These are phyloP conservation scores for Eragrostis curvula DNA, from an alignment of 176 grass and related monocot genomes.

Conservation along the genomic window DNA sequence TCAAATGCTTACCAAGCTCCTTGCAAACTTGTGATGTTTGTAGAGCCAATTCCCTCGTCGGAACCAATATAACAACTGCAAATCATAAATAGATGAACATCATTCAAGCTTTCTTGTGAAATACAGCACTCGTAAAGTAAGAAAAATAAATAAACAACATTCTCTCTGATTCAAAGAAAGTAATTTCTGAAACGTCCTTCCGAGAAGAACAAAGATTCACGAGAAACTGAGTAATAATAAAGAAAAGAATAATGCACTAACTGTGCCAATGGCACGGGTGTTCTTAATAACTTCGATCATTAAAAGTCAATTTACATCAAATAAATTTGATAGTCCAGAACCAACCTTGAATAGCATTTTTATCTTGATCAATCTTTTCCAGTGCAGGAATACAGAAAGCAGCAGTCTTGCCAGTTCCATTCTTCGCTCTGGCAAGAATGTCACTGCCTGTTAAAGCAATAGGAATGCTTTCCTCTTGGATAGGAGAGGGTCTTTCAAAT, in stretches of 20 bases:
- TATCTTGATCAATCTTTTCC: slow-evolving; percentile 96
- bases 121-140: not conserved
- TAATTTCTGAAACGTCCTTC: not conserved
- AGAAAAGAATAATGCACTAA: not conserved
- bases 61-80: slow-evolving; percentile 97
- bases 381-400: slow-evolving; percentile 96
- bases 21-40: slow-evolving; percentile 99
- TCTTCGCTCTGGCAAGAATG: slow-evolving; percentile 98
- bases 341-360: slow-evolving; percentile 95
- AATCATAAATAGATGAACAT: slow-evolving; percentile 4
- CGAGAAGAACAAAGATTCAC: not conserved
- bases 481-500: slow-evolving; percentile 96
- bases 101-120: slow-evolving; percentile 28
- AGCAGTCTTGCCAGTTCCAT: slow-evolving; percentile 94
- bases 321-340: not conserved
- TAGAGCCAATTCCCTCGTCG: slow-evolving; percentile 92
- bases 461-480: slow-evolving; percentile 99
- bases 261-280: not conserved
- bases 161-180: slow-evolving; percentile 1
- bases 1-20: slow-evolving; percentile 89
- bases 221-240: not conserved
- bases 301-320: not conserved
- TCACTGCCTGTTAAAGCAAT: slow-evolving; percentile 97
- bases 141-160: not conserved
- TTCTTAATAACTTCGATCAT: not conserved